Evolutionary conservation across 345 rosid species (phyloP), one percentile per base, ranked within the genome.

Genomic region (Eutrema heterophyllum): DNA sequence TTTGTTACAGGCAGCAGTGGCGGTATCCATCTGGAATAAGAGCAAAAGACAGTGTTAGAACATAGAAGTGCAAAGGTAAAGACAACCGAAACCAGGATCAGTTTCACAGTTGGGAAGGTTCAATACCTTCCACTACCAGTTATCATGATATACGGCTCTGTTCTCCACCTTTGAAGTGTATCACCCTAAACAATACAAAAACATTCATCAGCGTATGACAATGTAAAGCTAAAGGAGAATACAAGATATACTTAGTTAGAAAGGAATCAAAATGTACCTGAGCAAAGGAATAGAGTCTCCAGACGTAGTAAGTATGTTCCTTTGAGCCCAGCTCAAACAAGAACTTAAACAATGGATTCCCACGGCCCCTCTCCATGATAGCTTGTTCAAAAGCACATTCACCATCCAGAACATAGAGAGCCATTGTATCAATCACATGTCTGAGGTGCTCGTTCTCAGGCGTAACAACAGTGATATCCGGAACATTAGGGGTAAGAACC

Each of bases 301-400:
- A 96, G 69, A 92, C 89, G 49, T 96, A 96, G 80, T 92, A 92
- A 13, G 98, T 87, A 79, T 96, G 99, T 67, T 92, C 98, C 81
- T 92, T 90, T 5, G 93, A 89, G 44, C 99, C 97, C 75, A 92
- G 93, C 83, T 87, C 98, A 70, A 96, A 96, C 83, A 96, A 80
- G 81, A 96, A 96, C 59, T 76, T 88, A 83, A 96, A 96, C 74
- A 92, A 92, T 72, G 92, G 81, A 82, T 92, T 90, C 56, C 97
- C 98, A 56, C 99, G 97, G 63, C 97, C 99, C 84, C 98, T 92
- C 81, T 90, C 96, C 99, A 96, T 96, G 30, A 92, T 87, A 79
- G 99, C 99, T 87, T 96, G 97, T 79, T 96, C 99, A 82, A 96
- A 92, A 50, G 93, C 91, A 79, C 99, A 96, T 72, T 95, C 99